Evolutionary conservation across 257 asterid genomes (phyloP), one percentile per base, ranked within the genome.

Genomic region (Eucommia ulmoides): DNA sequence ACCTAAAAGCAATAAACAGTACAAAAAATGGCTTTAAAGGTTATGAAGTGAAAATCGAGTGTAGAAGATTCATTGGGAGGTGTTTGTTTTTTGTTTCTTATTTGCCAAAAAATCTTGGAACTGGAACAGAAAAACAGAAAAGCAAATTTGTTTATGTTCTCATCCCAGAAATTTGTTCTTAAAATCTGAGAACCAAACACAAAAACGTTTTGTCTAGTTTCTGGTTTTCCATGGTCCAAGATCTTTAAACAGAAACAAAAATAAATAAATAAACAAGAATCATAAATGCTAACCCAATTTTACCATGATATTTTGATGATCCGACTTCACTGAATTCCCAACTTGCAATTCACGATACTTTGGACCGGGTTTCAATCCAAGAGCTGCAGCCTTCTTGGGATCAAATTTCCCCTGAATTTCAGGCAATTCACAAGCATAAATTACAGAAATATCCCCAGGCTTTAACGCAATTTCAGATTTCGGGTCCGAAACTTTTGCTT

Each of bases 321-420:
- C 99, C 12, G 99, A 81, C 78, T 68, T 60, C 21, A 91, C 95
- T 3, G 96, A 66, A 50, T 81, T 77, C 53, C 95, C 96, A 18
- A 73, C 80, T 69, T 83, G 93, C 62, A 91, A 65, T 41, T 81
- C 87, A 44, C 93, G 87, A 60, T 66, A 91, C 56, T 91, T 91
- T 6, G 94, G 94, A 52, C 99, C 96, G 22, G 76, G 83, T 33
- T 63, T 86, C 67, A 91, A 57, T 52, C 99, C 99, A 59, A 91
- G 93, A 63, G 79, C 72, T 52, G 57, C 61, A 56, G 96, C 99
- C 61, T 77, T 91, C 53, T 65, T 41, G 10, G 93, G 86, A 58
- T 91, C 89, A 51, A 91, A 86, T 71, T 76, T 86, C 24, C 98
- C 99, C 72, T 78, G 74, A 55, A 86, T 86, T 64, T 91, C 99